Evolutionary conservation across 345 rosid genomes (phyloP).

Genomic region (Brassica cretica): DNA sequence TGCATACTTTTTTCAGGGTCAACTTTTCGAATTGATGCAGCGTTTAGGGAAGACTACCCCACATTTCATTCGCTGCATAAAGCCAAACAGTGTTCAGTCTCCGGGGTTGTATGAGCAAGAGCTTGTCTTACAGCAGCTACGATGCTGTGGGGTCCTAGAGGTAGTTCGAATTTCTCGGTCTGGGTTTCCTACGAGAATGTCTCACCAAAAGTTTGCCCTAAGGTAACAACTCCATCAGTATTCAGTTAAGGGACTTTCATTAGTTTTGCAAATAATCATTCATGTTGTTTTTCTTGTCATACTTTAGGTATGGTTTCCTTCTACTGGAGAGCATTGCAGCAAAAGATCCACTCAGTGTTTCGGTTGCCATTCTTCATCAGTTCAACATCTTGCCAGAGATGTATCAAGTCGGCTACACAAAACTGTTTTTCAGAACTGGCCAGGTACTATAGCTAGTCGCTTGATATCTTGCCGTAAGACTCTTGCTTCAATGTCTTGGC

Average conservation of each 20-base stretch:
- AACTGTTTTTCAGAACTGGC: constrained; percentile 76
- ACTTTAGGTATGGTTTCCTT: constrained; percentile 71
- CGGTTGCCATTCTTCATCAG: constrained; percentile 76
- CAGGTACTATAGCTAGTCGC: constrained; percentile 53
- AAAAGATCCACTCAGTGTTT: constrained; percentile 73
- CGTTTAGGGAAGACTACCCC: constrained; percentile 85
- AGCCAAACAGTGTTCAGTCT: constrained; percentile 73
- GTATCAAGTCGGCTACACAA: constrained; percentile 94
- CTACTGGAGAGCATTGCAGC: constrained; percentile 49
- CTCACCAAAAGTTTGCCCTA: constrained; percentile 78
- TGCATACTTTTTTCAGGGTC: constrained; percentile 37
- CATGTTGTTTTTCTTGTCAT: constrained; percentile 21
- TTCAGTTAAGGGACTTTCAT: not conserved
- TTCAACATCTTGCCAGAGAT: constrained; percentile 79
- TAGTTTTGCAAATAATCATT: not conserved
- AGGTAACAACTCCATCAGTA: constrained; percentile 46
- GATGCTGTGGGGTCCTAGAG: constrained; percentile 86
- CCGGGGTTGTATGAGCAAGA: constrained; percentile 67
- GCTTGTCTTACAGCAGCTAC: constrained; percentile 77
- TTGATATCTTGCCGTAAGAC: constrained; percentile 1
- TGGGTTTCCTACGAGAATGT: constrained; percentile 84
- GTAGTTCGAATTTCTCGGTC: constrained; percentile 83
- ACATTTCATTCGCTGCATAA: constrained; percentile 89
- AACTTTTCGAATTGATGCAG: constrained; percentile 65
- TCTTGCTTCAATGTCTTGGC: constrained; percentile 14